Percentiles rank a stretch among this genome's conserved stretches.
These are phyloP conservation scores for Alternaria metachromatica DNA, from an alignment of 2,329 filamentous ascomycete genomes.

Conservation along the genomic window DNA sequence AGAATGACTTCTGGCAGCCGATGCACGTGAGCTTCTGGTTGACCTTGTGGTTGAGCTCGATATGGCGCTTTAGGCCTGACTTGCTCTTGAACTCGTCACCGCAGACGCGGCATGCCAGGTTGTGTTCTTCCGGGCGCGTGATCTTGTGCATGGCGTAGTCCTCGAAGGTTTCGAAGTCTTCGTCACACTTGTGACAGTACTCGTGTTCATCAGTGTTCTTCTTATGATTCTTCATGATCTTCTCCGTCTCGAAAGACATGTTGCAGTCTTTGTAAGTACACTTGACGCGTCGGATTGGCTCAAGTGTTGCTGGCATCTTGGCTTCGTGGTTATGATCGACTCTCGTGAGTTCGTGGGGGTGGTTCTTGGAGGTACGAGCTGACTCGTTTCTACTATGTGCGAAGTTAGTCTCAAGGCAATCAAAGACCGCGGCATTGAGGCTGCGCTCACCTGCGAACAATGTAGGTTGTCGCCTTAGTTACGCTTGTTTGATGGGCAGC, in stretches of 20 bases:
- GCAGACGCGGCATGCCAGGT: slow-evolving; percentile 64
- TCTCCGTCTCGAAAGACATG: slow-evolving; percentile 53
- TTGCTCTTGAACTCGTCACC: slow-evolving; percentile 62
- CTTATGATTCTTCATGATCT: slow-evolving; percentile 62
- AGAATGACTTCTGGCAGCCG: slow-evolving; percentile 60
- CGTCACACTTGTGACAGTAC: slow-evolving; percentile 56
- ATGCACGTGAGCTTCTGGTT: slow-evolving; percentile 60
- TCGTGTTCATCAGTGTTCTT: slow-evolving; percentile 51
- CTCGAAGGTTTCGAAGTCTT: slow-evolving; percentile 55
- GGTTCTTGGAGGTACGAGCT: not conserved
- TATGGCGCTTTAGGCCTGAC: slow-evolving; percentile 59
- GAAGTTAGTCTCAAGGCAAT: not conserved
- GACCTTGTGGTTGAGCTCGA: slow-evolving; percentile 56
- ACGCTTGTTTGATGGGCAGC: not conserved
- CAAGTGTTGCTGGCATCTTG: slow-evolving; percentile 35
- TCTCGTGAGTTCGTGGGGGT: not conserved
- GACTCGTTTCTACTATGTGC: not conserved
- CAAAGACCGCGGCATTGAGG: not conserved
- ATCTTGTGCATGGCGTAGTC: slow-evolving; percentile 57
- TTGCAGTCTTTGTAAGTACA: slow-evolving; percentile 58
- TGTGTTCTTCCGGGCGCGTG: slow-evolving; percentile 44
- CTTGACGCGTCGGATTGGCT: slow-evolving; percentile 31
- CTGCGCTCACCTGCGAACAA: not conserved
- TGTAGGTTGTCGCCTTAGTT: not conserved
- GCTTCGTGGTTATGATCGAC: not conserved